Evolutionary conservation across 495 filamentous ascomycete species (phyloP).

Genomic region (Tuber indicum): DNA sequence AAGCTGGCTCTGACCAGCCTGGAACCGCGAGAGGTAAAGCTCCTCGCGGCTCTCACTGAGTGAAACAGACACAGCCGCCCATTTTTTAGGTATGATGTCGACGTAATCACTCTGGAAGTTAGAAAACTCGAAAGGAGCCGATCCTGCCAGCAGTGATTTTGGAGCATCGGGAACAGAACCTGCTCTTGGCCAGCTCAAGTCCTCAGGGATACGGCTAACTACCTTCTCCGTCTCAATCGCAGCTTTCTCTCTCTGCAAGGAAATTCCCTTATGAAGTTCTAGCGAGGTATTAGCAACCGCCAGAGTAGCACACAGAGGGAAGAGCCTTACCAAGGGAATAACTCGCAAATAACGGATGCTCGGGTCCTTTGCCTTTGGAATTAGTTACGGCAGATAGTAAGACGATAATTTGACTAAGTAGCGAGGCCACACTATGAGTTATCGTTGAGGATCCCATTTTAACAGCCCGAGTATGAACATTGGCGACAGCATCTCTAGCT

Average conservation of each 20-base stretch:
- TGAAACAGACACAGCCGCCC: slow-evolving; percentile 80
- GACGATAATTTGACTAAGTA: slow-evolving; percentile 58
- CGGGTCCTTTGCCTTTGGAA: slow-evolving; percentile 45
- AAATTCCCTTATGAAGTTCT: slow-evolving; percentile 58
- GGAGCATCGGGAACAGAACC: slow-evolving; percentile 38
- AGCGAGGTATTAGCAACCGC: slow-evolving; percentile 24
- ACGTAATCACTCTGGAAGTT: slow-evolving; percentile 63
- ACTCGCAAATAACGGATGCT: slow-evolving; percentile 55
- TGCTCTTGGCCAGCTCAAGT: slow-evolving; percentile 47
- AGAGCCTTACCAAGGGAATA: slow-evolving; percentile 48
- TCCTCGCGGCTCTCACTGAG: slow-evolving; percentile 73
- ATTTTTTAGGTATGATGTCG: slow-evolving; percentile 71
- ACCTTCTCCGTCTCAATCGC: slow-evolving; percentile 49
- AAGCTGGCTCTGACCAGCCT: slow-evolving; percentile 67
- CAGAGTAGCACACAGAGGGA: neutral
- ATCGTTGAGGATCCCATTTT: slow-evolving; percentile 49
- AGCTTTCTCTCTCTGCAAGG: slow-evolving; percentile 54
- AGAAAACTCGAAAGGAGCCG: slow-evolving; percentile 46
- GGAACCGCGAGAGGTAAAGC: slow-evolving; percentile 72
- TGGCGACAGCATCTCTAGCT: slow-evolving; percentile 55
- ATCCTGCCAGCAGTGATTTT: slow-evolving; percentile 38
- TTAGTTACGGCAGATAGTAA: slow-evolving; percentile 56
- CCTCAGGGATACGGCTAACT: slow-evolving; percentile 37
- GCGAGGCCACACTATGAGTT: slow-evolving; percentile 52
- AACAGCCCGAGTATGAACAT: slow-evolving; percentile 52